These are phyloP conservation scores for Ambispora gerdemannii DNA, from an alignment of 192 early-diverging fungal genomes.

Conservation along the genomic window DNA sequence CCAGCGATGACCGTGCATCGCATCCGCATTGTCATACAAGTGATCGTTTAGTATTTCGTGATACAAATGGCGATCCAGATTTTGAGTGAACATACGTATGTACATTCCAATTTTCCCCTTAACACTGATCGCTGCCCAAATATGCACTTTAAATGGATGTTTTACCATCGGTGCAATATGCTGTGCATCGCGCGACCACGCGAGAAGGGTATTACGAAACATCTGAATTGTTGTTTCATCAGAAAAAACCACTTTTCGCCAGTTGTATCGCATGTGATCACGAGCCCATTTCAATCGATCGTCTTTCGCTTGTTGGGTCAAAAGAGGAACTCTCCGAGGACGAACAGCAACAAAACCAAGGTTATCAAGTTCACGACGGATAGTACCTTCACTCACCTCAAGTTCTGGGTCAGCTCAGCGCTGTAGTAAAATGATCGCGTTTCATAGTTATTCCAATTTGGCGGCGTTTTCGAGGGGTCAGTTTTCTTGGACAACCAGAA, in stretches of 20 bases:
- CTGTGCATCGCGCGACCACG: slow-evolving; percentile 13
- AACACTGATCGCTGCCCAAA: slow-evolving; percentile 2
- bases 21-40: not conserved
- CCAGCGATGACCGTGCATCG: not conserved
- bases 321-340: not conserved
- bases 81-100: not conserved
- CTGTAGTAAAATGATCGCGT: too few species aligned
- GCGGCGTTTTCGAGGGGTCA: too few species aligned
- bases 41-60: slow-evolving; percentile 1
- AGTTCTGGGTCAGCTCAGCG: too few species aligned
- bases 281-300: slow-evolving; percentile 1
- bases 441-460: too few species aligned
- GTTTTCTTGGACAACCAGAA: too few species aligned
- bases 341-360: not conserved
- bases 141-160: slow-evolving; percentile 6
- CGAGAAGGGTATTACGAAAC: slow-evolving; percentile 9
- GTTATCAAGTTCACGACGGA: not conserved
- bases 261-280: not conserved
- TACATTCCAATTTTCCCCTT: not conserved
- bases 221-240: slow-evolving; percentile 23
- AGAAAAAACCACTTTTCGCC: slow-evolving; percentile 12
- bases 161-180: slow-evolving; percentile 18
- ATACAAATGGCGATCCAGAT: slow-evolving; percentile 1
- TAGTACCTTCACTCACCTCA: too few species aligned
- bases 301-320: not conserved